Percentiles rank a stretch among this genome's conserved stretches.
These are phyloP conservation scores for Salix udensis DNA, from an alignment of 345 rosid genomes.

Conservation along the genomic window DNA sequence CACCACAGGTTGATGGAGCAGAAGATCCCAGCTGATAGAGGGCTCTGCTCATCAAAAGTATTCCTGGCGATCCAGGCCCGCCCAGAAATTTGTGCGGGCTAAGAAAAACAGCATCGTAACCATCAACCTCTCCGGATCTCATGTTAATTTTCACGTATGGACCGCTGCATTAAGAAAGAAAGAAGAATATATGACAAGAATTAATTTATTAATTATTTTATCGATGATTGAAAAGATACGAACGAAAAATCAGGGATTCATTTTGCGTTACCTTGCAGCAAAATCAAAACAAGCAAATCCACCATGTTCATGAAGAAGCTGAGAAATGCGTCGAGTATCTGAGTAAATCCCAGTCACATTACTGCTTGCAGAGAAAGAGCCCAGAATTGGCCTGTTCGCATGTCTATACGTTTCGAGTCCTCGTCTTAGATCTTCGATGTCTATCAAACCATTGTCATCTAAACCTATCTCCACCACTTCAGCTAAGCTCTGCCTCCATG, in stretches of 20 bases:
- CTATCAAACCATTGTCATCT: conserved; percentile 32
- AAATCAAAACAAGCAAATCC: conserved; percentile 60
- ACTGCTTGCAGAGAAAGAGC: conserved; percentile 64
- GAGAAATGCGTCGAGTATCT: conserved; percentile 45
- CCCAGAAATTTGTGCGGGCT: conserved; percentile 64
- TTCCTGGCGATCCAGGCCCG: conserved; percentile 60
- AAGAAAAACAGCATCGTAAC: conserved; percentile 53
- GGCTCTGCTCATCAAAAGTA: conserved; percentile 47
- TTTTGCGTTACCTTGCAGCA: conserved; percentile 44
- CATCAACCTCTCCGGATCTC: conserved; percentile 46
- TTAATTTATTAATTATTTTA: background rate
- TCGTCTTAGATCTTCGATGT: conserved; percentile 27
- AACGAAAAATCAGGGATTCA: background rate
- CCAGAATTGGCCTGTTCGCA: conserved; percentile 43
- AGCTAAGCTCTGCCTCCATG: conserved; percentile 62
- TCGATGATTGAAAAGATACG: background rate
- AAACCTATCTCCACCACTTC: conserved; percentile 54
- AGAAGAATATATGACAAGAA: too few relatives aligned
- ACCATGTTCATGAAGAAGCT: conserved; percentile 43
- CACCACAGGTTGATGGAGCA: conserved; percentile 64
- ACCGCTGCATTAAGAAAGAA: conserved; percentile 22
- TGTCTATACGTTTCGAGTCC: conserved; percentile 23
- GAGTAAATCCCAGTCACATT: conserved; percentile 48
- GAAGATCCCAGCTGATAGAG: conserved; percentile 40
- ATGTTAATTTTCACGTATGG: conserved; percentile 54